Conservation (phyloP, 805 yeast genomes). For the Ogataea allantospora region DNA sequence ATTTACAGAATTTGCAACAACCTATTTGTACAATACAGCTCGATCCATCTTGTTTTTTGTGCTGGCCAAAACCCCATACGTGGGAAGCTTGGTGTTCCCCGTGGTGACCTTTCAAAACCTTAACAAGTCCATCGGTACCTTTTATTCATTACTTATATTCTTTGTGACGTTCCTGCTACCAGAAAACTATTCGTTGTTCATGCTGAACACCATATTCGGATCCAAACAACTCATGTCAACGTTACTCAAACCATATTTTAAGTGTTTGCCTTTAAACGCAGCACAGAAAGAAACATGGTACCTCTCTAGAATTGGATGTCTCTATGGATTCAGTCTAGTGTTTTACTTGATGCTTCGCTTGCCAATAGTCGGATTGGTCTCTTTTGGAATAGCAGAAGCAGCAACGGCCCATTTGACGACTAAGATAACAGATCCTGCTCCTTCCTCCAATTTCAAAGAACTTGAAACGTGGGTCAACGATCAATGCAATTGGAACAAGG, state of each 20-base stretch:
- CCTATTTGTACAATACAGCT: slow-evolving; percentile 29
- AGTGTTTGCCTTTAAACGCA: slow-evolving; percentile 42
- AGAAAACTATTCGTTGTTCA: slow-evolving; percentile 32
- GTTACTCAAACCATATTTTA: slow-evolving; percentile 50
- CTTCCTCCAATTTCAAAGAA: slow-evolving; percentile 15
- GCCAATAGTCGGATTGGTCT: slow-evolving; percentile 46
- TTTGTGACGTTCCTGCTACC: slow-evolving; percentile 38
- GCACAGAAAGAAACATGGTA: slow-evolving; percentile 49
- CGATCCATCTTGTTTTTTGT: slow-evolving; percentile 34
- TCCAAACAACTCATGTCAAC: slow-evolving; percentile 43
- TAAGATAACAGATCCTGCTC: slow-evolving; percentile 49
- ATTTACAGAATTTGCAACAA: slow-evolving; percentile 23
- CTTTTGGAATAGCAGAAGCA: slow-evolving; percentile 53
- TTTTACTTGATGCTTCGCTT: slow-evolving; percentile 42
- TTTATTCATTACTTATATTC: slow-evolving; percentile 41
- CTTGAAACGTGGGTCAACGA: slow-evolving; percentile 15
- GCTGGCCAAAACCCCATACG: slow-evolving; percentile 39
- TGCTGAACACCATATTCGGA: slow-evolving; percentile 47
- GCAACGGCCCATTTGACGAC: slow-evolving; percentile 53
- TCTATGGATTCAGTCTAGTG: slow-evolving; percentile 54
- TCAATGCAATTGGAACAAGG: slow-evolving; percentile 20
- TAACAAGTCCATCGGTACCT: slow-evolving; percentile 44
- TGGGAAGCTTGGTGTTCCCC: slow-evolving; percentile 44
- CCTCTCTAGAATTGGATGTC: slow-evolving; percentile 50
- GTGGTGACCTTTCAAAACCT: slow-evolving; percentile 43